These are phyloP conservation scores for Neonectria ditissima DNA, from an alignment of 2,329 filamentous ascomycete species.

Conservation along the genomic window DNA sequence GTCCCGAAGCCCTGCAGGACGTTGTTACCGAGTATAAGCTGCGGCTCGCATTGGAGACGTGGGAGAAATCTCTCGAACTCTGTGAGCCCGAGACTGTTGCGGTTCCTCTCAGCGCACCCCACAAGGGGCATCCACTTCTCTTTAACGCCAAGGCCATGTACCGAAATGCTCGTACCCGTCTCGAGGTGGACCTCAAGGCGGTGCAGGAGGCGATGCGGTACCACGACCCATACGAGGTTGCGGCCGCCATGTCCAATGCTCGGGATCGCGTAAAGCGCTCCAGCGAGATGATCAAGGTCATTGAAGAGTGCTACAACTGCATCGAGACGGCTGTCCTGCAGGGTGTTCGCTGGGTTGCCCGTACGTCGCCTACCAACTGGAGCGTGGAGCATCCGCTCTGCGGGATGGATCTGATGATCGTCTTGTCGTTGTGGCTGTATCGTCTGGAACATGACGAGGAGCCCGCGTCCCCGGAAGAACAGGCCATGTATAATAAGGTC, in stretches of 20 bases:
- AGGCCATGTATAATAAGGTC: conserved; percentile 92
- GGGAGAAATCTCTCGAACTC: conserved; percentile 94
- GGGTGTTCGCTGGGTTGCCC: conserved; percentile 97
- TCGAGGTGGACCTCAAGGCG: conserved; percentile 94
- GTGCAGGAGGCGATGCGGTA: conserved; percentile 97
- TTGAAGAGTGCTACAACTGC: conserved; percentile 97
- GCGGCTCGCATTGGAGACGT: conserved; percentile 94
- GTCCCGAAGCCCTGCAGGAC: conserved; percentile 95
- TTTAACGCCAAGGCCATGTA: conserved; percentile 99
- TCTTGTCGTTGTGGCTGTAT: conserved; percentile 97
- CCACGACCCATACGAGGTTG: conserved; percentile 97
- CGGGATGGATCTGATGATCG: conserved; percentile 96
- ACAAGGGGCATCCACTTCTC: conserved; percentile 94
- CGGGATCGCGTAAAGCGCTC: conserved; percentile 95
- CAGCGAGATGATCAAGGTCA: conserved; percentile 97
- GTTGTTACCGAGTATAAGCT: conserved; percentile 99
- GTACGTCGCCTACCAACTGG: conserved; percentile 98
- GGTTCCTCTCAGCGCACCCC: conserved; percentile 90
- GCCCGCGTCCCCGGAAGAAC: conserved; percentile 84
- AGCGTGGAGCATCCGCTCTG: conserved; percentile 98
- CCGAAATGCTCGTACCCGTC: conserved; percentile 89
- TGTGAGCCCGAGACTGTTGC: conserved; percentile 92
- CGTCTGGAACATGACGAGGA: conserved; percentile 99
- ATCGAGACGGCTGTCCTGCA: conserved; percentile 95
- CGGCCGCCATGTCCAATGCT: conserved; percentile 94